Conservation (phyloP, 75 land plant genomes). For the Sequoia sempervirens region DNA sequence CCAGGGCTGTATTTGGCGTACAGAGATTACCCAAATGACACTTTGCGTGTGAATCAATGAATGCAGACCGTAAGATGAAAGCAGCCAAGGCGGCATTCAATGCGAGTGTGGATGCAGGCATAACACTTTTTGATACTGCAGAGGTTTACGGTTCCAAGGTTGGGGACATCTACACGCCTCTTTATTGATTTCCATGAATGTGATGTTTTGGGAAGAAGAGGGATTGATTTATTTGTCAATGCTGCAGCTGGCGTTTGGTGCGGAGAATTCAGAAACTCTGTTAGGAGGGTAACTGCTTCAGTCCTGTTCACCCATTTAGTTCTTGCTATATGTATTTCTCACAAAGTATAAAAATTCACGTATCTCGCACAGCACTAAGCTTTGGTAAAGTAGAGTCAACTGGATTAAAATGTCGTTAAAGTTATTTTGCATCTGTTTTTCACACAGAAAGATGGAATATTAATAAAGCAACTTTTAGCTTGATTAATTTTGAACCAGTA, state of each 20-base stretch:
- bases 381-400: neutral
- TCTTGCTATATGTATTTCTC: neutral
- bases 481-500: neutral
- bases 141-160: slow-evolving; percentile 91
- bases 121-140: slow-evolving; percentile 87
- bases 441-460: neutral
- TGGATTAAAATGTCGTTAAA: neutral
- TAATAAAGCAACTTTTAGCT: neutral
- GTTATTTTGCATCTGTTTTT: neutral
- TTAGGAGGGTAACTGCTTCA: slow-evolving; percentile 63
- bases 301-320: neutral
- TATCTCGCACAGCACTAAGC: neutral
- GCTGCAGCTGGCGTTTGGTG: slow-evolving; percentile 61
- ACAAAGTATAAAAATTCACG: neutral
- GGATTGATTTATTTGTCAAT: neutral
- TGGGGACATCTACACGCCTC: neutral
- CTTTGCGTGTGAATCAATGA: neutral
- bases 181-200: neutral
- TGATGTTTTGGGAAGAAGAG: neutral
- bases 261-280: slow-evolving; percentile 70
- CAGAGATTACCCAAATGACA: neutral
- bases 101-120: slow-evolving; percentile 70
- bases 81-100: slow-evolving; percentile 83
- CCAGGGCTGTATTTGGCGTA: neutral
- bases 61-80: slow-evolving; percentile 79